Evolutionary conservation across 2,329 filamentous ascomycete species (phyloP), one percentile per base, ranked within the genome.

Genomic region (Hawksworthiomyces lignivorus): DNA sequence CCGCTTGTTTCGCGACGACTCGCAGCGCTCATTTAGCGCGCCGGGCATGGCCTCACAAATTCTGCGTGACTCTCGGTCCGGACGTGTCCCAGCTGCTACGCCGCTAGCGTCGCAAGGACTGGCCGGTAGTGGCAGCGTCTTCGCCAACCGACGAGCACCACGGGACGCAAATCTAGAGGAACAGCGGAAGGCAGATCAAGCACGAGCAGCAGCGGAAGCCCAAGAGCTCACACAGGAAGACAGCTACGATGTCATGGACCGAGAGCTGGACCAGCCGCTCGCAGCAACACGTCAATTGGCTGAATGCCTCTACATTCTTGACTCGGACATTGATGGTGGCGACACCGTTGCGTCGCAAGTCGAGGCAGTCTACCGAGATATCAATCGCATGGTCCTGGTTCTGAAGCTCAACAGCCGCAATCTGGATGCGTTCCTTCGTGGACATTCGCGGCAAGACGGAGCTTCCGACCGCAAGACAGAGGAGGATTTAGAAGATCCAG

Each of bases 381-480:
- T 90, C 57, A 90, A 92, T 60, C 85, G 85, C 11, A 98, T 97
- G 92, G 81, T 98, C 32, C 87, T 96, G 54, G 90, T 86, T 0
- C 67, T 97, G 30, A 90, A 90, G 9, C 73, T 96, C 37, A 97
- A 97, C 57, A 79, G 70, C 10, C 69, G 75, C 14, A 79, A 85
- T 6, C 75, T 90, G 28, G 69, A 71, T 36, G 68, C 68, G 10
- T 83, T 82, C 49, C 70, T 89, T 32, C 70, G 75, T 42, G 86
- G 82, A 7, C 84, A 94, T 51, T 69, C 10, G 67, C 78, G 37
- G 62, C 69, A 31, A 61, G 67, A 37, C 68, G 73, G 39, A 65
- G 76, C 27, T 73, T 70, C 18, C 73, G 84, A 30, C 24, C 47
- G 41, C 32, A 53, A 51, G 46, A 73, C 67, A 7, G 73, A 75